Conservation (phyloP, 441 rosid species). For the Pelargonium myrrhifolium region DNA sequence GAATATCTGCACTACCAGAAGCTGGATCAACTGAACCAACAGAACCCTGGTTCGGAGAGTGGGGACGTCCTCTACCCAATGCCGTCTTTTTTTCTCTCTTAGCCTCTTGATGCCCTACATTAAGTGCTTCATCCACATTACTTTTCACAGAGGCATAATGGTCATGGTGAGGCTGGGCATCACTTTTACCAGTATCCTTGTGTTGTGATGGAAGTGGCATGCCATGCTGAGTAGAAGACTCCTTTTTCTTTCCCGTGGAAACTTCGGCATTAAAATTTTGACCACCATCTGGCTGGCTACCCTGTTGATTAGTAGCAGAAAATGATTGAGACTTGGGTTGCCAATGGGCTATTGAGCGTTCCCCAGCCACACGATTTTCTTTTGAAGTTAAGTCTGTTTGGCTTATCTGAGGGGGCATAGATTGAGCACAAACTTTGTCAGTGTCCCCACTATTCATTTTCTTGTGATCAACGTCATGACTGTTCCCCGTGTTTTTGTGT, state of each 20-base stretch:
- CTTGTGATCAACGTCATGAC: conserved; percentile 45
- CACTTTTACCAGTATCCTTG: conserved; percentile 28
- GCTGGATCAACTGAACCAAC: conserved; percentile 25
- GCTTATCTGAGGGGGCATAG: conserved; percentile 35
- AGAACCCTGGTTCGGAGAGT: conserved; percentile 28
- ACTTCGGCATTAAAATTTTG: conserved; percentile 33
- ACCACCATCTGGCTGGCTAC: conserved; percentile 36
- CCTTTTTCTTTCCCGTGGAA: conserved; percentile 40
- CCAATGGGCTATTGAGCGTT: conserved; percentile 61
- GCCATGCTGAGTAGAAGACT: conserved; percentile 24
- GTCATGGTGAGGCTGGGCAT: conserved; percentile 27
- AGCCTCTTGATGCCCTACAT: conserved; percentile 30
- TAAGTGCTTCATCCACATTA: conserved; percentile 31
- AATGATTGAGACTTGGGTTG: conserved; percentile 56
- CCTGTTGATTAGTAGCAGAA: conserved; percentile 30
- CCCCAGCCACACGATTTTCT: conserved; percentile 49
- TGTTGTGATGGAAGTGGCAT: conserved; percentile 27
- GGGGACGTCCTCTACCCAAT: conserved; percentile 26
- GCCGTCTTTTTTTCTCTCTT: conserved; percentile 40
- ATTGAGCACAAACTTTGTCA: conserved; percentile 33
- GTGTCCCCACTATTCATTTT: conserved; percentile 35
- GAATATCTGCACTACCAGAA: conserved; percentile 33
- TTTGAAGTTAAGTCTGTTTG: conserved; percentile 37
- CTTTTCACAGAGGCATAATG: conserved; percentile 27
- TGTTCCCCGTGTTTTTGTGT: conserved; percentile 40